phyloP scores from a whole-genome alignment of 2,329 filamentous ascomycete genomes.

The Neophaeococcomyces mojaviensis region DNA sequence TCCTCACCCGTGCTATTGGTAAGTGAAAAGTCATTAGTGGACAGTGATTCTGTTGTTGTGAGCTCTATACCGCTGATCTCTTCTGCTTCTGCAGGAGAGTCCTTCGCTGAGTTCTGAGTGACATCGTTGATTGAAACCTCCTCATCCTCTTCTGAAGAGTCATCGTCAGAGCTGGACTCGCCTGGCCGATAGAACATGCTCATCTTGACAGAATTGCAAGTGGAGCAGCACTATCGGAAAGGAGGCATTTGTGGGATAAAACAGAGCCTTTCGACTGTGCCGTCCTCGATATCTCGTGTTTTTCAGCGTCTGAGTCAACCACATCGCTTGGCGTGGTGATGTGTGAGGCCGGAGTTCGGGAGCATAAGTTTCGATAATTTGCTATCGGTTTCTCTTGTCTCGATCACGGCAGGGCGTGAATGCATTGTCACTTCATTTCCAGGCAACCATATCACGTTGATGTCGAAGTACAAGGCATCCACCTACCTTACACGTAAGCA shows the following conservation, averaged over 20 bases:
- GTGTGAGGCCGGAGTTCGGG: background rate
- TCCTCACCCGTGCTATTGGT: constrained; percentile 13
- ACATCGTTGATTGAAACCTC: background rate
- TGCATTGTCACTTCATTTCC: background rate
- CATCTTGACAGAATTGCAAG: background rate
- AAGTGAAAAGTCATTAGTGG: constrained; percentile 12
- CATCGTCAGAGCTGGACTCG: constrained; percentile 3
- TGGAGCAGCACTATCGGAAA: background rate
- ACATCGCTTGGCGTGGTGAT: background rate
- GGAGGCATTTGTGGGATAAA: background rate
- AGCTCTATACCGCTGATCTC: constrained; percentile 9
- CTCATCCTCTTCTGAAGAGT: constrained; percentile 4
- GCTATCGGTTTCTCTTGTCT: constrained; percentile 4
- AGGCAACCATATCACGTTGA: background rate
- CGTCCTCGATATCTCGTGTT: no score
- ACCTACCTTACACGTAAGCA: no score
- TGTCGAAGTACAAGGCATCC: background rate
- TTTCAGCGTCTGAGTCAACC: background rate
- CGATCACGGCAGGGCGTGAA: constrained; percentile 6
- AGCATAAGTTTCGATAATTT: constrained; percentile 5
- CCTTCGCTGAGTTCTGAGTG: constrained; percentile 2
- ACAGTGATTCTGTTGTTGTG: constrained; percentile 17
- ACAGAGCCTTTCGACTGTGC: no score
- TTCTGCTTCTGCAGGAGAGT: constrained; percentile 1
- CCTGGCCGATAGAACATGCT: constrained; percentile 3